Evolutionary conservation across 371 early-diverging fungal species (phyloP), one percentile per base, ranked within the genome.

Genomic region (Coemansia sp.): DNA sequence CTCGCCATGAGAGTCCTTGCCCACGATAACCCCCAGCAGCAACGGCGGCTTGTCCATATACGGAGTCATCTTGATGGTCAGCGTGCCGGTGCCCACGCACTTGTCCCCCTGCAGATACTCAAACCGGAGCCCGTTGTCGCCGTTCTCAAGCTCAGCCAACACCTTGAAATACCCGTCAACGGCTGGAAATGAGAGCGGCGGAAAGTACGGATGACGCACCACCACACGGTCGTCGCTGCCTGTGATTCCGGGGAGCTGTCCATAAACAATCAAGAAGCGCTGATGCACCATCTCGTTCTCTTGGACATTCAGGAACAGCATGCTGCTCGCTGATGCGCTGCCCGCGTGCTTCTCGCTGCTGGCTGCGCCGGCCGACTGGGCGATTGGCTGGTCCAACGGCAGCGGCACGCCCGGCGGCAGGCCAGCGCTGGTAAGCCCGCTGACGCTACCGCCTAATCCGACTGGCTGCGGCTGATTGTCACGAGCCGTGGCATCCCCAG

Each of bases 121-220:
- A 41, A 87, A 82, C 26, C 59, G 74, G 35, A 86, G 77, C 0
- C 66, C 76, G 50, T 87, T 86, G 30, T 71, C 66, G 31, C 88
- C 89, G 59, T 78, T 81, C 53, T 81, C 78, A 6, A 88, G 76
- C 68, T 83, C 85, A 0, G 87, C 85, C 26, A 88, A 72, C 3
- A 78, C 81, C 64, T 88, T 88, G 47, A 88, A 88, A 59, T 82
- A 78, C 6, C 84, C 83, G 56, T 85, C 77, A 3, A 82, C 78
- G 35, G 83, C 81, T 1, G 84, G 85, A 77, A 84, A 88, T 1
- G 55, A 48, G 12, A 80, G 77, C 9, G 79, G 62, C 12, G 86
- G 85, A 42, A 82, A 88, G 42, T 79, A 72, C 36, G 61, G 77
- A 50, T 81, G 78, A 48, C 76, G 79, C 14, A 85, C 82, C 4